Conservation (phyloP, 169 alveolate genomes). For the Eimeria necatrix region DNA sequence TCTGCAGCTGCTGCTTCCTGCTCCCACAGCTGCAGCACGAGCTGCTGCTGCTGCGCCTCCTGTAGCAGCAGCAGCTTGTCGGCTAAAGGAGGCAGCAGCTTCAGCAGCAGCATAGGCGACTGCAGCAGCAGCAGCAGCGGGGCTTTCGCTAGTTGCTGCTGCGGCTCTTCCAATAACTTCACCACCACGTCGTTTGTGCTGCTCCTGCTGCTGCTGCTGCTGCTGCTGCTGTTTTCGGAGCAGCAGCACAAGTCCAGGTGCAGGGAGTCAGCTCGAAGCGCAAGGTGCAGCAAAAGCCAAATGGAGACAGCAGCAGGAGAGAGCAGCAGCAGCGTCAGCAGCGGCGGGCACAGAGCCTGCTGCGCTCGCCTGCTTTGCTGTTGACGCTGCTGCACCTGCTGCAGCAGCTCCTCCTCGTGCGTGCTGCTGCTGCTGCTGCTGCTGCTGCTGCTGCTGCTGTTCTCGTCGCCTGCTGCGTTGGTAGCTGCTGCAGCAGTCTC, state of each 20-base stretch:
- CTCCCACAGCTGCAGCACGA: slow-evolving; percentile 47
- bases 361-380: neutral
- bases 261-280: neutral
- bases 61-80: slow-evolving; percentile 45
- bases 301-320: neutral
- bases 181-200: slow-evolving; percentile 2
- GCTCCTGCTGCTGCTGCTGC: slow-evolving; percentile 56
- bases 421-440: slow-evolving; percentile 9
- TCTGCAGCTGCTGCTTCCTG: slow-evolving; percentile 57
- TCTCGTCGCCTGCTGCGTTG: neutral
- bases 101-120: slow-evolving; percentile 22
- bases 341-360: neutral
- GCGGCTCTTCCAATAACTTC: neutral
- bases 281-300: neutral
- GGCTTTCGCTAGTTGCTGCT: neutral
- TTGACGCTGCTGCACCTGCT: slow-evolving; percentile 16
- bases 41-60: slow-evolving; percentile 32
- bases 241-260: slow-evolving; percentile 40
- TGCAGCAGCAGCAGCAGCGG: slow-evolving; percentile 74
- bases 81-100: slow-evolving; percentile 50
- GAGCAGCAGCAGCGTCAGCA: slow-evolving; percentile 16
- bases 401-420: neutral
- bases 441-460: neutral
- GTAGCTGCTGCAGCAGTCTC: neutral
- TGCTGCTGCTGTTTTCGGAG: slow-evolving; percentile 45